Evolutionary conservation across 805 yeast genomes (phyloP).

Genomic region (Kluyveromyces lactis): DNA sequence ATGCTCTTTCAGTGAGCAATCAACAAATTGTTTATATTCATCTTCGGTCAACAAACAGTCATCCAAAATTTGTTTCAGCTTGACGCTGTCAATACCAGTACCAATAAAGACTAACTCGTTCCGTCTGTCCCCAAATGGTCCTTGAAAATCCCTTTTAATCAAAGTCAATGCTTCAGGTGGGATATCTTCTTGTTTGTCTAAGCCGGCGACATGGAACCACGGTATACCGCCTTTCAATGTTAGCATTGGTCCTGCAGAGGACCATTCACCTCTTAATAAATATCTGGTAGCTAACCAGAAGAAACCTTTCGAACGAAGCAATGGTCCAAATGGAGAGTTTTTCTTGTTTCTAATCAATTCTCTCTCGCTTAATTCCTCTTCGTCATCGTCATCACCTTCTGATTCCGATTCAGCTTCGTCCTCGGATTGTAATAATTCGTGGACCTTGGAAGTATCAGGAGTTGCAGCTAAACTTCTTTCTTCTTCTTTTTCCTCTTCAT

Average conservation of each 20-base stretch:
- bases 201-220: slow-evolving; percentile 33
- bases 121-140: slow-evolving; percentile 36
- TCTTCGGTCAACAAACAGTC: slow-evolving; percentile 34
- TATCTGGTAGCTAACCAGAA: slow-evolving; percentile 38
- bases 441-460: slow-evolving; percentile 21
- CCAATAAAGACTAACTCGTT: slow-evolving; percentile 42
- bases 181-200: slow-evolving; percentile 19
- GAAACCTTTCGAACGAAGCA: slow-evolving; percentile 37
- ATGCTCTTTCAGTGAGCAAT: slow-evolving; percentile 21
- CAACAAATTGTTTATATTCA: slow-evolving; percentile 28
- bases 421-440: slow-evolving; percentile 24
- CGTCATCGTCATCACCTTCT: slow-evolving; percentile 26
- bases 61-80: slow-evolving; percentile 28
- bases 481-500: slow-evolving; percentile 33
- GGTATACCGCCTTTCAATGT: slow-evolving; percentile 36
- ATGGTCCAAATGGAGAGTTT: slow-evolving; percentile 30
- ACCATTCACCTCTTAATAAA: slow-evolving; percentile 38
- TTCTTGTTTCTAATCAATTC: slow-evolving; percentile 30
- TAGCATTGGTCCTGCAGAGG: slow-evolving; percentile 36
- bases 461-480: too few relatives aligned
- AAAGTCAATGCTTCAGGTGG: slow-evolving; percentile 28
- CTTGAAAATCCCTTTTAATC: slow-evolving; percentile 32
- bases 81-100: slow-evolving; percentile 25
- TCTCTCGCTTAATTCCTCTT: slow-evolving; percentile 26
- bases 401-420: slow-evolving; percentile 22